Evolutionary conservation across 2,329 filamentous ascomycete genomes (phyloP).

Genomic region (Calcarisporium arbuscula): DNA sequence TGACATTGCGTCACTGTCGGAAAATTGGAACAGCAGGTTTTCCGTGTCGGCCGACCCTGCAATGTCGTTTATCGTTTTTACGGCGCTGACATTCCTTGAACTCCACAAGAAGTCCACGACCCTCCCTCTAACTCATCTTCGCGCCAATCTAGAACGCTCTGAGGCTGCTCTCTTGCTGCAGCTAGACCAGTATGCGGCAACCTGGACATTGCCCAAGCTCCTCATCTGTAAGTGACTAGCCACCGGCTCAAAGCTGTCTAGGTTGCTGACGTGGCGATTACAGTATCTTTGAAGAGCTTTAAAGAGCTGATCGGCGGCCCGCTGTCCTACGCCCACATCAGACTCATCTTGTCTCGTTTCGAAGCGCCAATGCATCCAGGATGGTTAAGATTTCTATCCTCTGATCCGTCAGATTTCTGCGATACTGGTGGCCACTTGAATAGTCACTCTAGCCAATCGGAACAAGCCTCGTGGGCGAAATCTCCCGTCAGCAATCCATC

Average conservation of each 20-base stretch:
- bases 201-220: slow-evolving; percentile 11
- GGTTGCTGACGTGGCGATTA: too few relatives aligned
- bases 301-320: slow-evolving; percentile 4
- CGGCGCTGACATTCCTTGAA: slow-evolving; percentile 10
- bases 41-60: slow-evolving; percentile 7
- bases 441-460: too few relatives aligned
- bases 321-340: slow-evolving; percentile 8
- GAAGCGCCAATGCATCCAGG: slow-evolving; percentile 12
- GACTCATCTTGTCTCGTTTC: slow-evolving; percentile 9
- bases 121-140: neutral
- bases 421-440: too few relatives aligned
- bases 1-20: slow-evolving; percentile 7
- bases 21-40: slow-evolving; percentile 7
- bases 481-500: too few relatives aligned
- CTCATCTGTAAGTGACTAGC: slow-evolving; percentile 10
- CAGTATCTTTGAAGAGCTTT: slow-evolving; percentile 11
- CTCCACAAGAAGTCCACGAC: slow-evolving; percentile 7
- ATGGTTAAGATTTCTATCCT: slow-evolving; percentile 12
- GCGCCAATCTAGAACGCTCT: slow-evolving; percentile 4
- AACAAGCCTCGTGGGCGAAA: too few relatives aligned
- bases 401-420: too few relatives aligned
- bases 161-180: slow-evolving; percentile 8
- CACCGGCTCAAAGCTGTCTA: too few relatives aligned
- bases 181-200: slow-evolving; percentile 10
- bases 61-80: slow-evolving; percentile 10